Conservation (phyloP, 352 stramenopile species). For the Phytophthora hibernalis region DNA sequence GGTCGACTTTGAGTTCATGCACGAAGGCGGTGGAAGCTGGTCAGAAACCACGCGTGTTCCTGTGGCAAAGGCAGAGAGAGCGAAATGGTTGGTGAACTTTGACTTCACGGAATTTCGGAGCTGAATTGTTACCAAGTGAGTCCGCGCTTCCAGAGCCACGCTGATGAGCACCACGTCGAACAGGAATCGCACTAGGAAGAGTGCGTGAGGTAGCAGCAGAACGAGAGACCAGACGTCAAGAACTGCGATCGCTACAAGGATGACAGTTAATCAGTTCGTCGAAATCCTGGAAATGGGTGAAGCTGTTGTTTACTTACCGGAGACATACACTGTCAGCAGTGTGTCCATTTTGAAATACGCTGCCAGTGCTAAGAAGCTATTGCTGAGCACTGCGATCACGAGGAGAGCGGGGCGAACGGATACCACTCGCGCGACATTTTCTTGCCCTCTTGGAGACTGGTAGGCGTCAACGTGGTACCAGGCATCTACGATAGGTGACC, state of each 20-base stretch:
- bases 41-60: constrained; percentile 69
- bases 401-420: constrained; percentile 42
- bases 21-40: constrained; percentile 66
- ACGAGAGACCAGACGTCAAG: constrained; percentile 49
- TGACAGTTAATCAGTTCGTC: not conserved
- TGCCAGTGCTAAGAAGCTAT: constrained; percentile 38
- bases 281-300: not conserved
- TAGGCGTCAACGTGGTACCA: constrained; percentile 63
- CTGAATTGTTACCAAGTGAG: constrained; percentile 49
- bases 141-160: constrained; percentile 47
- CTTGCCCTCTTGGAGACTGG: constrained; percentile 28
- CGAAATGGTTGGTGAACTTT: constrained; percentile 5
- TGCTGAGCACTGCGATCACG: constrained; percentile 36
- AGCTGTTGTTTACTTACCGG: constrained; percentile 32
- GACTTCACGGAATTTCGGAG: not conserved
- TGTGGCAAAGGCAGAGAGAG: constrained; percentile 21
- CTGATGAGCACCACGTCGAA: constrained; percentile 58
- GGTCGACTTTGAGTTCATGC: constrained; percentile 3
- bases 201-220: constrained; percentile 60
- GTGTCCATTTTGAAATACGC: constrained; percentile 31
- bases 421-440: constrained; percentile 41
- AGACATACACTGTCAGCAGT: constrained; percentile 56
- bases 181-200: constrained; percentile 67
- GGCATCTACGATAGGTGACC: constrained; percentile 50
- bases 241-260: constrained; percentile 34